Evolutionary conservation across 345 rosid genomes (phyloP).

Genomic region (Draba incana): DNA sequence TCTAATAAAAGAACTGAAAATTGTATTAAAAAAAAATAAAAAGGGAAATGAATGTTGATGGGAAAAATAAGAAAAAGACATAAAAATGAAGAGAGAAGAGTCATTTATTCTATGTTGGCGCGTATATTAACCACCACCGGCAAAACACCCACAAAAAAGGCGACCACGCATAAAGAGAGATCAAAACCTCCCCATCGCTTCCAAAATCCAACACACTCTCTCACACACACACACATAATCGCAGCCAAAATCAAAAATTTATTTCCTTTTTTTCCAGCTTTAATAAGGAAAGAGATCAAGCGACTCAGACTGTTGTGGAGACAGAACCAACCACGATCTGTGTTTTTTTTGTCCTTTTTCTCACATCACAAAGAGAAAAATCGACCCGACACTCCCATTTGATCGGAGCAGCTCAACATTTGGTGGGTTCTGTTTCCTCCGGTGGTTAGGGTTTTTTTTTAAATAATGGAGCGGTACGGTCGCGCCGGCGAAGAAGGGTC

Average conservation of each 20-base stretch:
- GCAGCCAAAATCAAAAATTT: conserved; percentile 2
- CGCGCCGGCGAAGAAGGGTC: conserved; percentile 59
- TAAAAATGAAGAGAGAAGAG: conserved; percentile 33
- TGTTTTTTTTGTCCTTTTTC: conserved; percentile 20
- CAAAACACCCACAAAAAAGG: conserved; percentile 41
- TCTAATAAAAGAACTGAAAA: too few relatives aligned
- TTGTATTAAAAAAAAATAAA: too few relatives aligned
- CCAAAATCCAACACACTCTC: not conserved
- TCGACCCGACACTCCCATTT: conserved; percentile 40
- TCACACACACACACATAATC: conserved; percentile 12
- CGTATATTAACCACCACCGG: conserved; percentile 57
- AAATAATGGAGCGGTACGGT: conserved; percentile 69
- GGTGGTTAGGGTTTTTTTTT: conserved; percentile 5
- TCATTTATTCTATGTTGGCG: conserved; percentile 57
- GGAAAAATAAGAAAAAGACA: not conserved
- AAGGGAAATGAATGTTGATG: not conserved
- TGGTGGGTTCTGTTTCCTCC: conserved; percentile 34
- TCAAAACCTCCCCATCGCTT: conserved; percentile 42
- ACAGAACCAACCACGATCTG: conserved; percentile 36
- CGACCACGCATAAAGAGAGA: conserved; percentile 42
- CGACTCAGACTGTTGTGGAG: conserved; percentile 39
- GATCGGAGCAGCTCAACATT: conserved; percentile 57
- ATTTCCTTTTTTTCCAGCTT: conserved; percentile 9
- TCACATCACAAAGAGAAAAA: conserved; percentile 3
- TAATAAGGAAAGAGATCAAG: conserved; percentile 39